Conservation (phyloP, 2,329 filamentous ascomycete genomes). For the Periconia sp. region DNA sequence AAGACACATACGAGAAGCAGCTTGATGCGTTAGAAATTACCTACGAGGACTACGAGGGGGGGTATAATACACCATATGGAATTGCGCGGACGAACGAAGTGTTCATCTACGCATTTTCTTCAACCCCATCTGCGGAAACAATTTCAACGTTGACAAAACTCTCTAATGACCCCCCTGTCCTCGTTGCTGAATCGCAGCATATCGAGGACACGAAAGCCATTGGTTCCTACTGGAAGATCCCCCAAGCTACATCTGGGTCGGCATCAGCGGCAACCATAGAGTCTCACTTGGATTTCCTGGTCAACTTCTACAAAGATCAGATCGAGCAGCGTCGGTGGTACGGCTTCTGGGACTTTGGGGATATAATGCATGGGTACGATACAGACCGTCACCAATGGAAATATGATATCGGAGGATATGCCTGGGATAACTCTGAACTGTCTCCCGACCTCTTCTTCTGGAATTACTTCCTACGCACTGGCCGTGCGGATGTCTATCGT, state of each 20-base stretch:
- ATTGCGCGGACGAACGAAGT: slow-evolving; percentile 65
- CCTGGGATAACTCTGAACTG: slow-evolving; percentile 70
- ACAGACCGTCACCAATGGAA: slow-evolving; percentile 64
- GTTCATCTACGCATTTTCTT: slow-evolving; percentile 59
- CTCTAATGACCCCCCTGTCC: slow-evolving; percentile 60
- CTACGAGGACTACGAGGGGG: slow-evolving; percentile 66
- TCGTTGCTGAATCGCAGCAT: slow-evolving; percentile 56
- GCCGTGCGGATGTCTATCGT: slow-evolving; percentile 62
- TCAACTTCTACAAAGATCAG: slow-evolving; percentile 62
- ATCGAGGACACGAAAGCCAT: slow-evolving; percentile 61
- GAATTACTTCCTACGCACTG: slow-evolving; percentile 67
- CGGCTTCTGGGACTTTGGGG: slow-evolving; percentile 67
- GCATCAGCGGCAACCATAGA: slow-evolving; percentile 54
- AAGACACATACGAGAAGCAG: slow-evolving; percentile 63
- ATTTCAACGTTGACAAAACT: slow-evolving; percentile 53
- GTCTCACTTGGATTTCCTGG: slow-evolving; percentile 61
- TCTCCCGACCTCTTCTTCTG: slow-evolving; percentile 69
- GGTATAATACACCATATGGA: slow-evolving; percentile 63
- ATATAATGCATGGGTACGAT: slow-evolving; percentile 69
- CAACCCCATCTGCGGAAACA: slow-evolving; percentile 57
- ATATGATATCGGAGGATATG: slow-evolving; percentile 68
- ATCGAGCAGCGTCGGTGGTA: slow-evolving; percentile 66
- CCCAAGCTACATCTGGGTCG: slow-evolving; percentile 30
- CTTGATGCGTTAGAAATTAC: slow-evolving; percentile 67
- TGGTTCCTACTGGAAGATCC: slow-evolving; percentile 61